Percentiles rank a stretch among this genome's conserved stretches.
phyloP scores from a whole-genome alignment of 2,329 filamentous ascomycete genomes.

The Scortechinia acanthostroma region DNA sequence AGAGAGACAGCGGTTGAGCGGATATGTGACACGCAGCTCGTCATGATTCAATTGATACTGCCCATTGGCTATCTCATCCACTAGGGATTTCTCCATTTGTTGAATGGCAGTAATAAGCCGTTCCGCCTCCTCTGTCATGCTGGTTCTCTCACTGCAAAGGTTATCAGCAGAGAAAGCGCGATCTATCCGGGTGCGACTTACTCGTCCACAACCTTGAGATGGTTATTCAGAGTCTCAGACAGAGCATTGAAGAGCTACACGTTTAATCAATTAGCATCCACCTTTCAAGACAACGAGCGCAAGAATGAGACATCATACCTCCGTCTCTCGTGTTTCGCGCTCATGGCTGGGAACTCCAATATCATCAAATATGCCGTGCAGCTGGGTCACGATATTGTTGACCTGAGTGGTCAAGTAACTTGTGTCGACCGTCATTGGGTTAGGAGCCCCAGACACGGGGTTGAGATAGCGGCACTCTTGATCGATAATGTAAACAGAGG shows the following conservation, averaged over 20 bases:
- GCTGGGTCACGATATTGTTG: conserved; percentile 83
- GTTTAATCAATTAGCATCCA: neutral
- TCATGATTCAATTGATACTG: conserved; percentile 60
- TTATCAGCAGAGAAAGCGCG: too few relatives aligned
- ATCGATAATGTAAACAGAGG: too few relatives aligned
- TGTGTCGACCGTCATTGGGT: conserved; percentile 62
- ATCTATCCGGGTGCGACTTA: too few relatives aligned
- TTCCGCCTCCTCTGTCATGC: conserved; percentile 82
- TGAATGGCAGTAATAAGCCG: conserved; percentile 77
- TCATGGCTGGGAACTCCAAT: conserved; percentile 94
- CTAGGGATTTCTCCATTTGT: conserved; percentile 87
- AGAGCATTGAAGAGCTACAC: conserved; percentile 79
- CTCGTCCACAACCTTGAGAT: conserved; percentile 65
- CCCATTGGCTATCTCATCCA: conserved; percentile 62
- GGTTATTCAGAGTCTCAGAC: conserved; percentile 84
- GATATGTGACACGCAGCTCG: conserved; percentile 73
- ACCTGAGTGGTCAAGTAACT: conserved; percentile 92
- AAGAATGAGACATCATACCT: conserved; percentile 47
- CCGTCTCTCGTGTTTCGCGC: conserved; percentile 78
- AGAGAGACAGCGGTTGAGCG: conserved; percentile 73
- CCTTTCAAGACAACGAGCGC: conserved; percentile 3
- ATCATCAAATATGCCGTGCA: conserved; percentile 93
- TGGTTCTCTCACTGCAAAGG: conserved; percentile 75
- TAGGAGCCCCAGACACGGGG: too few relatives aligned
- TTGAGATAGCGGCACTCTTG: too few relatives aligned